Conservation (phyloP, 768 basidiomycete genomes). For the Lentinula edodes region DNA sequence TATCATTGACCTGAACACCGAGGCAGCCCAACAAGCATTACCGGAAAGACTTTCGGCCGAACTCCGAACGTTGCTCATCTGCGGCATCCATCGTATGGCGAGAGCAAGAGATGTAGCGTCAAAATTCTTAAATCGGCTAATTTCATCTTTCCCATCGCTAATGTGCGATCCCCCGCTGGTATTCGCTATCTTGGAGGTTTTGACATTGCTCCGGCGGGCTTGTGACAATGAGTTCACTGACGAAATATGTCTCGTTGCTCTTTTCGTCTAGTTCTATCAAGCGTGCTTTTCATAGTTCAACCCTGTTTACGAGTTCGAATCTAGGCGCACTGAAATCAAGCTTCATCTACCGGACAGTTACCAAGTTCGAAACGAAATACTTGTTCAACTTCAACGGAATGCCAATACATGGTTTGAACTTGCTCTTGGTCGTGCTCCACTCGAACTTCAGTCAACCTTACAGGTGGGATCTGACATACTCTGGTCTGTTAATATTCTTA, state of each 20-base stretch:
- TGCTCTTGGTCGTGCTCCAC: slow-evolving; percentile 81
- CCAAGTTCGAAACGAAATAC: slow-evolving; percentile 76
- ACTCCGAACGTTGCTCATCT: slow-evolving; percentile 67
- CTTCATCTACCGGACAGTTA: slow-evolving; percentile 86
- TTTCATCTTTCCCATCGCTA: slow-evolving; percentile 89
- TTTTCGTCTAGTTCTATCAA: slow-evolving; percentile 1
- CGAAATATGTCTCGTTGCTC: slow-evolving; percentile 51
- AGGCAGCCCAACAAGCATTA: slow-evolving; percentile 76
- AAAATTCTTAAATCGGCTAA: slow-evolving; percentile 77
- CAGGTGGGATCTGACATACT: slow-evolving; percentile 50
- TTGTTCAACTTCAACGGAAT: slow-evolving; percentile 65
- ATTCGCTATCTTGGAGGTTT: slow-evolving; percentile 83
- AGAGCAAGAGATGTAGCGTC: slow-evolving; percentile 80
- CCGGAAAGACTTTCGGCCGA: slow-evolving; percentile 65
- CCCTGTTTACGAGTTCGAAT: slow-evolving; percentile 77
- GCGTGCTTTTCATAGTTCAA: slow-evolving; percentile 61
- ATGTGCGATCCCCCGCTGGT: slow-evolving; percentile 89
- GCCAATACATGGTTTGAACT: slow-evolving; percentile 83
- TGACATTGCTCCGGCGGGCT: slow-evolving; percentile 82
- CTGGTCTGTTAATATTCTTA: not conserved
- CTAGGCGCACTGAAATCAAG: slow-evolving; percentile 68
- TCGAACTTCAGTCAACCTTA: slow-evolving; percentile 88
- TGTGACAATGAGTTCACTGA: slow-evolving; percentile 90
- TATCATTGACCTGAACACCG: slow-evolving; percentile 61
- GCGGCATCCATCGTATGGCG: slow-evolving; percentile 75